Evolutionary conservation across 1,139 yeast genomes (phyloP), one percentile per base, ranked within the genome.

Genomic region (Waltiozyma sp.): DNA sequence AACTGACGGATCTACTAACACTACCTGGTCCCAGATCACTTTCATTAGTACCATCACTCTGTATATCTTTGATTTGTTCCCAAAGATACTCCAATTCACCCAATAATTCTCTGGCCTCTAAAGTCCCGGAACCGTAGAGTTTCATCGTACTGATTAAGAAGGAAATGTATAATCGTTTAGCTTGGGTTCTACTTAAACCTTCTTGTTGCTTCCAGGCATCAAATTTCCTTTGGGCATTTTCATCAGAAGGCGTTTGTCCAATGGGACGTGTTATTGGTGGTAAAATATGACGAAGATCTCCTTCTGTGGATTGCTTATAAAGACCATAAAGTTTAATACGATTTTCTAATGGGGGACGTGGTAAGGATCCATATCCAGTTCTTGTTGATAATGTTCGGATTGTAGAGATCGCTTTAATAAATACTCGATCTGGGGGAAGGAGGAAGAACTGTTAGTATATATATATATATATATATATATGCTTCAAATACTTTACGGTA

Each of bases 241-340:
- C 80, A 53, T 77, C 85, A 50, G 78, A 86, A 8, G 73, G 67
- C 0, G 76, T 62, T 41, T 62, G 64, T 7, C 88, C 89, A 2
- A 63, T 61, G 1, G 91, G 89, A 39, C 87, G 67, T 1, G 73
- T 72, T 77, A 80, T 73, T 24, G 80, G 68, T 2, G 81, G 80
- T 40, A 73, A 75, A 5, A 82, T 87, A 33, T 33, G 13, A 15
- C 19, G 19, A 33, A 33, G 18, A 58, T 86, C 77, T 2, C 95
- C 95, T 61, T 84, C 94, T 4, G 93, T 84, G 3, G 95, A 89
- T 57, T 86, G 95, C 55, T 86, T 86, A 63, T 85, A 86, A 41
- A 86, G 69, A 0, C 95, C 95, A 59, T 86, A 86, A 9, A 86
- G 68, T 47, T 71, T 72, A 45, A 82, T 77, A 28, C 95, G 62